Percentiles rank a stretch among this genome's conserved stretches.
These are phyloP conservation scores for Delitschia confertaspora DNA, from an alignment of 495 filamentous ascomycete genomes.

Conservation along the genomic window DNA sequence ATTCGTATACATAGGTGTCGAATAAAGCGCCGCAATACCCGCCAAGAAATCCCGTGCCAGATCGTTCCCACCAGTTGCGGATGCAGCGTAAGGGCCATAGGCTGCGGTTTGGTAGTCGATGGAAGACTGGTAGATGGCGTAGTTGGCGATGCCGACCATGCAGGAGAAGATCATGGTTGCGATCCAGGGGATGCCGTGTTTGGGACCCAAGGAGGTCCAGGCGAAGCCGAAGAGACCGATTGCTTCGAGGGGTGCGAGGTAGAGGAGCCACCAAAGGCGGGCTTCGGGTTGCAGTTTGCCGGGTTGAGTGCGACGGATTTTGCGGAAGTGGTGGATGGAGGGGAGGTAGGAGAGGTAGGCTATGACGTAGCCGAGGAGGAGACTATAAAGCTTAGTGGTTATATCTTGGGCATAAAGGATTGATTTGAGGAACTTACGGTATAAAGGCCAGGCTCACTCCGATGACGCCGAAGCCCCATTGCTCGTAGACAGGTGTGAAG, in stretches of 20 bases:
- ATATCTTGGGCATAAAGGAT: neutral
- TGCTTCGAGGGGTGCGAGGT: slow-evolving; percentile 22
- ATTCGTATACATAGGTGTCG: slow-evolving; percentile 23
- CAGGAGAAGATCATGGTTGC: slow-evolving; percentile 26
- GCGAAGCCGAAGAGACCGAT: slow-evolving; percentile 27
- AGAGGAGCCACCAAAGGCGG: slow-evolving; percentile 26
- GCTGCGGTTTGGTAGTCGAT: slow-evolving; percentile 29
- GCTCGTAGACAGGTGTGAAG: slow-evolving; percentile 25
- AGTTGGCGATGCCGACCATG: slow-evolving; percentile 26
- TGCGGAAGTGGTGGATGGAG: slow-evolving; percentile 19
- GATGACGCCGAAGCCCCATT: slow-evolving; percentile 28
- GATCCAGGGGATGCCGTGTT: slow-evolving; percentile 25
- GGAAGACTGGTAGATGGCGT: slow-evolving; percentile 26
- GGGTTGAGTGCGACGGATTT: slow-evolving; percentile 10
- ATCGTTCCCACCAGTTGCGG: slow-evolving; percentile 27
- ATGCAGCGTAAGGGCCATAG: slow-evolving; percentile 26
- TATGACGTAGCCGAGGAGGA: slow-evolving; percentile 21
- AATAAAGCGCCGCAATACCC: slow-evolving; percentile 26
- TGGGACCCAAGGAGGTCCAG: slow-evolving; percentile 22
- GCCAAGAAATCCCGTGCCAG: slow-evolving; percentile 28
- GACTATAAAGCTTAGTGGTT: slow-evolving; percentile 2
- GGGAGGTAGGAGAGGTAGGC: slow-evolving; percentile 27
- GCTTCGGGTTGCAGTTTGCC: slow-evolving; percentile 15
- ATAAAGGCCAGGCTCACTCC: slow-evolving; percentile 20
- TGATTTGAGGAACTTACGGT: slow-evolving; percentile 6